Evolutionary conservation across 2,329 filamentous ascomycete genomes (phyloP).

Genomic region (Sporothrix euskadiensis): DNA sequence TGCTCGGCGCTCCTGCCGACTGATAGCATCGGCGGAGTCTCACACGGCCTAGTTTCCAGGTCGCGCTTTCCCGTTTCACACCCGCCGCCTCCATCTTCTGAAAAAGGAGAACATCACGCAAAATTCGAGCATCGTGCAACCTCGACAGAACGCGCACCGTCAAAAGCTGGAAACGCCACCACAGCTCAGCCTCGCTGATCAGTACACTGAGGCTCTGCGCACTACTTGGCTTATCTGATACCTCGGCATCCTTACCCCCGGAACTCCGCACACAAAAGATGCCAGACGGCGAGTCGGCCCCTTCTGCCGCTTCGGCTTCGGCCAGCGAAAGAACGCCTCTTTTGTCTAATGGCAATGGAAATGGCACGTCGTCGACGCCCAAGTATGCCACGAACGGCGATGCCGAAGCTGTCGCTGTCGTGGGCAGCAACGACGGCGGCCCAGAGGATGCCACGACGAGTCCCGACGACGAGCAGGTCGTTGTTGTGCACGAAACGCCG

Average conservation of each 20-base stretch:
- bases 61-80: not conserved
- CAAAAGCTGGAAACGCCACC: not conserved
- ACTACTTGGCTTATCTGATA: not conserved
- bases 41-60: not conserved
- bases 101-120: not conserved
- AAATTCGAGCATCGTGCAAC: not conserved
- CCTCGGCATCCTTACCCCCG: not conserved
- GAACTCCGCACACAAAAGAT: not conserved
- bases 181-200: not conserved
- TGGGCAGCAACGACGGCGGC: not conserved
- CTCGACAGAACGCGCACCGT: not conserved
- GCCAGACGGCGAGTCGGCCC: not conserved
- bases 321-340: conserved; percentile 25
- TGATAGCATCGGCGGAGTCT: not conserved
- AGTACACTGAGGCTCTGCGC: not conserved
- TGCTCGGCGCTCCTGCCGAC: conserved; percentile 6
- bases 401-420: too few relatives aligned
- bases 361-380: not conserved
- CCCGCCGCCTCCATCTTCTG: not conserved
- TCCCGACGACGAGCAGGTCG: conserved; percentile 47
- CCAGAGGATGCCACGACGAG: conserved; percentile 19
- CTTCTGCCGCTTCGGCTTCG: not conserved
- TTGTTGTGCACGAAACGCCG: conserved; percentile 51
- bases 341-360: conserved; percentile 8
- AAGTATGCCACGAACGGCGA: not conserved